These are phyloP conservation scores for Fragaria vesca DNA, from an alignment of 306 rosid species.

Conservation along the genomic window DNA sequence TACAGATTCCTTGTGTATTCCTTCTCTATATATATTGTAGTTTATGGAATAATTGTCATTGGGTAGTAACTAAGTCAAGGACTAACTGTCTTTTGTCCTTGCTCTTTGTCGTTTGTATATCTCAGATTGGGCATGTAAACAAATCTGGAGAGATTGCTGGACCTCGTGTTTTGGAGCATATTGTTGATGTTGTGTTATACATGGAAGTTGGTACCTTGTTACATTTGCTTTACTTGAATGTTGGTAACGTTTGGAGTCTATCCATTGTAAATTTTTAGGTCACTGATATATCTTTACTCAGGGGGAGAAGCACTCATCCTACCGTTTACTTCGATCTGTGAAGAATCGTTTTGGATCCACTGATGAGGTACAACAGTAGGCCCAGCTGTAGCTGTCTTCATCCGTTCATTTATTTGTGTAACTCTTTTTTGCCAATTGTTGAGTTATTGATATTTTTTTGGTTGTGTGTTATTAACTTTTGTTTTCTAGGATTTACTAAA, in stretches of 20 bases:
- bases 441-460: not conserved
- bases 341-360: constrained; percentile 95
- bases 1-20: not conserved
- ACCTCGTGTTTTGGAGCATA: constrained; percentile 92
- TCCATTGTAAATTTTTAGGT: constrained; percentile 1
- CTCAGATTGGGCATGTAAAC: constrained; percentile 87
- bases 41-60: not conserved
- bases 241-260: not conserved
- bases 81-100: constrained; percentile 3
- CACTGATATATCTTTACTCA: constrained; percentile 29
- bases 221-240: constrained; percentile 27
- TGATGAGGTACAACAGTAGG: constrained; percentile 62
- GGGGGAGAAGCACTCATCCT: constrained; percentile 88
- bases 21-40: not conserved
- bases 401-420: not conserved
- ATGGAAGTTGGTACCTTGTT: constrained; percentile 83
- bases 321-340: constrained; percentile 88
- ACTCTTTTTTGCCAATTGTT: not conserved
- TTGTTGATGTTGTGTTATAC: constrained; percentile 86
- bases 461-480: not conserved
- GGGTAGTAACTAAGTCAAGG: not conserved
- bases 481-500: not conserved
- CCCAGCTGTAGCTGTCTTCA: constrained; percentile 3
- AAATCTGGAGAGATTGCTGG: constrained; percentile 96
- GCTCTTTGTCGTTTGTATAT: constrained; percentile 19